Evolutionary conservation across 371 early-diverging fungal genomes (phyloP).

Genomic region (Actinomortierella wolfii): DNA sequence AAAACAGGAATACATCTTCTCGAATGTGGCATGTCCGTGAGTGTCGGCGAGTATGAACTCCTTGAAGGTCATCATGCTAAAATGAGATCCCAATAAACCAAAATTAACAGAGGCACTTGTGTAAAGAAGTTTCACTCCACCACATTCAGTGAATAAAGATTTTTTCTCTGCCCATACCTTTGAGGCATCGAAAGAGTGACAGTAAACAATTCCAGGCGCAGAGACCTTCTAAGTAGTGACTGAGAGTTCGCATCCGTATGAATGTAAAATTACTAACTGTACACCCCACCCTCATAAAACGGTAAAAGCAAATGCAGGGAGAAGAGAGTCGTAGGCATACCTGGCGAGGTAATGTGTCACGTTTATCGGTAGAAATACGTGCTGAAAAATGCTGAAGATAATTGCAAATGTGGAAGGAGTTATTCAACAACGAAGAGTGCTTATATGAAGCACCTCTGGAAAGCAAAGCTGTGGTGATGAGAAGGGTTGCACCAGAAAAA

Average conservation of each 20-base stretch:
- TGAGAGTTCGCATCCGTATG: conserved; percentile 21
- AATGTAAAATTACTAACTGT: conserved; percentile 1
- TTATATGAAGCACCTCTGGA: no score
- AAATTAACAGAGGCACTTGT: not conserved
- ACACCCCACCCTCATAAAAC: conserved; percentile 13
- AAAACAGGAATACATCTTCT: conserved; percentile 13
- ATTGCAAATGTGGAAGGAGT: no score
- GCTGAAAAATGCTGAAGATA: no score
- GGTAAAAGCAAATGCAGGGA: conserved; percentile 1
- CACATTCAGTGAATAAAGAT: not conserved
- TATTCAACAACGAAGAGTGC: no score
- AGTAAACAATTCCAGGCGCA: conserved; percentile 20
- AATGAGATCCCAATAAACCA: not conserved
- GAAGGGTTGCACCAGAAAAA: no score
- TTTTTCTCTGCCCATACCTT: conserved; percentile 12
- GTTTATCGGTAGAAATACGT: no score
- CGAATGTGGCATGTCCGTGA: conserved; percentile 10
- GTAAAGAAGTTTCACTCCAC: not conserved
- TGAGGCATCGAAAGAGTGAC: conserved; percentile 24
- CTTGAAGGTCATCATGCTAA: conserved; percentile 12
- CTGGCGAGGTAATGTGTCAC: no score
- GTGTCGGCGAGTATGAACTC: conserved; percentile 10
- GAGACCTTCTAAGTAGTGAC: conserved; percentile 19
- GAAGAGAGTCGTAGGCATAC: no score
- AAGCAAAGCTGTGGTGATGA: no score